phyloP scores from a whole-genome alignment of 2,329 filamentous ascomycete species.

The Cryphonectria japonica region DNA sequence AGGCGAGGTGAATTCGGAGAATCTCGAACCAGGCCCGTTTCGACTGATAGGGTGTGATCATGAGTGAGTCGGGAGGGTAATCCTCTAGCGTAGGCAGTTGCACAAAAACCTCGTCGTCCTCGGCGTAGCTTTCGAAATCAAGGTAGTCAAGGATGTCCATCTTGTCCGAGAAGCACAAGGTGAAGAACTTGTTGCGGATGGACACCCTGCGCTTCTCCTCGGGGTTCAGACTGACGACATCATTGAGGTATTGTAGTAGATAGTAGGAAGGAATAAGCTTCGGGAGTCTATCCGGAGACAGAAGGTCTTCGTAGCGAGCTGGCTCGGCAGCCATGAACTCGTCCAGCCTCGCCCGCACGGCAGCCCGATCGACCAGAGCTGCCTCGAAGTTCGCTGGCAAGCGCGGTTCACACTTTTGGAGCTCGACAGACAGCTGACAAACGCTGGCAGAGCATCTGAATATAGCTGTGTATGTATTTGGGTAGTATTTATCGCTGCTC shows the following conservation, averaged over 20 bases:
- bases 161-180: slow-evolving; percentile 22
- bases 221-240: slow-evolving; percentile 20
- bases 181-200: slow-evolving; percentile 29
- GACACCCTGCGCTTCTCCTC: slow-evolving; percentile 24
- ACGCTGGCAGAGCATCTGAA: slow-evolving; percentile 47
- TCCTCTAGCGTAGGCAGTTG: slow-evolving; percentile 24
- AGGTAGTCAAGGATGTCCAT: slow-evolving; percentile 20
- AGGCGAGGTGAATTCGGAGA: slow-evolving; percentile 24
- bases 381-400: slow-evolving; percentile 48
- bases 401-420: slow-evolving; percentile 56
- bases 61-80: neutral
- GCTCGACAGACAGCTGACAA: slow-evolving; percentile 47
- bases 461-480: slow-evolving; percentile 41
- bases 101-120: slow-evolving; percentile 22
- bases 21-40: slow-evolving; percentile 28
- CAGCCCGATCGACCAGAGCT: slow-evolving; percentile 49
- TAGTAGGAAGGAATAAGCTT: slow-evolving; percentile 28
- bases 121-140: slow-evolving; percentile 18
- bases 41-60: slow-evolving; percentile 4
- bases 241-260: slow-evolving; percentile 27
- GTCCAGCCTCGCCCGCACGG: slow-evolving; percentile 46
- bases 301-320: slow-evolving; percentile 49
- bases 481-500: slow-evolving; percentile 42
- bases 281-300: slow-evolving; percentile 33
- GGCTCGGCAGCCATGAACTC: slow-evolving; percentile 49